Conservation (phyloP, 202 grass and related monocot genomes). For the Panicum virgatum region DNA sequence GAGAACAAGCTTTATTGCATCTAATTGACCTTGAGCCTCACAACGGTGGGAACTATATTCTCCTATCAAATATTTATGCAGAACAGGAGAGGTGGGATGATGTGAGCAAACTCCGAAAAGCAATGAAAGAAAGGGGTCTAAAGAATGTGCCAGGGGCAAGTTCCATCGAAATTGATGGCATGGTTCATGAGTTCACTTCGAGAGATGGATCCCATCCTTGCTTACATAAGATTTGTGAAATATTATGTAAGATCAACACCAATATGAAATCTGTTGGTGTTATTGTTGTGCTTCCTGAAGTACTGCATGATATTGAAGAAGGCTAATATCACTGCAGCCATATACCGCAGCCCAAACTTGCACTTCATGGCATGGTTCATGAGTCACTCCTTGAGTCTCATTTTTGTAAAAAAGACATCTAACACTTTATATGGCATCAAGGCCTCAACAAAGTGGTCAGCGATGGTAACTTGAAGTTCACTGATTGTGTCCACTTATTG, state of each 20-base stretch:
- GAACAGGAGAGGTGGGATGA: conserved; percentile 71
- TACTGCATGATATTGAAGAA: conserved; percentile 43
- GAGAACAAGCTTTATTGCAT: conserved; percentile 71
- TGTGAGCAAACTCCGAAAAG: conserved; percentile 60
- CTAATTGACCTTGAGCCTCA: conserved; percentile 76
- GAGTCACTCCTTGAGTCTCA: conserved; percentile 39
- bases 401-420: conserved; percentile 43
- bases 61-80: conserved; percentile 80
- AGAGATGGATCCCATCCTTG: conserved; percentile 80
- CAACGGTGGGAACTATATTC: conserved; percentile 77
- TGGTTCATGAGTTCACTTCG: conserved; percentile 78
- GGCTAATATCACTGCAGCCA: conserved; percentile 26
- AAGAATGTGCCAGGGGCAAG: conserved; percentile 73
- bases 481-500: conserved; percentile 28
- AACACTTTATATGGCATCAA: conserved; percentile 30
- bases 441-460: neutral
- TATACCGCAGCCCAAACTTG: neutral
- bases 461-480: conserved; percentile 8
- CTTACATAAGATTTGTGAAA: conserved; percentile 57
- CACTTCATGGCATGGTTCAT: conserved; percentile 25
- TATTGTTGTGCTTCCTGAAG: conserved; percentile 34
- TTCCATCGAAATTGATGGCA: conserved; percentile 74
- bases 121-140: conserved; percentile 64
- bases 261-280: conserved; percentile 50
- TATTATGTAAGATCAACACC: conserved; percentile 52